Evolutionary conservation across 2,329 filamentous ascomycete species (phyloP), one percentile per base, ranked within the genome.

Genomic region (Ophiosphaerella narmari): DNA sequence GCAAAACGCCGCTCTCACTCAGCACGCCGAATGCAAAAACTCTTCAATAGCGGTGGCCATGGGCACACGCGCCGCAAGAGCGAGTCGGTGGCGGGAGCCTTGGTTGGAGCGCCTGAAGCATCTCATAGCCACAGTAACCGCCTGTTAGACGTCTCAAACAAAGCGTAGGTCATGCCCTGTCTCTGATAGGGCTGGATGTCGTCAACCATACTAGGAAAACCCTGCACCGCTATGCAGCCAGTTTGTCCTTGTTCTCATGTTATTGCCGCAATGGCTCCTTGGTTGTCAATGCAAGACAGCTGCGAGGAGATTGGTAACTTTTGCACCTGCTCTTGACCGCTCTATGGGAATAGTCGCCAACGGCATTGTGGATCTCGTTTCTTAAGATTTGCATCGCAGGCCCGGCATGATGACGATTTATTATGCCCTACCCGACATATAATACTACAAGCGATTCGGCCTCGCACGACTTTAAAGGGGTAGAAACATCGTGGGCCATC

Each of bases 381-480:
- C 52, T 51, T 52, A 52, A 55, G 50, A 52, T 40, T 29, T 46
- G 49, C 44, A n/a, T 43, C 38, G 46, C 33, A 38, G 47, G 46
- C 57, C 60, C 60, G 55, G 46, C 47, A 48, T 49, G 59, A 68
- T 66, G 63, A 64, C 63, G 63, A 63, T 46, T 52, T 47, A 32
- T 47, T 60, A 57, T 59, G 47, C 43, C 57, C 37, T 52, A 48
- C 60, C 58, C 52, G 57, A 50, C 46, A 60, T 57, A 63, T 59
- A 60, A 52, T 29, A 57, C 52, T 48, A 46, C 42, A 39, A 24
- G 33, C 39, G 40, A 45, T 53, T 37, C 48, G 38, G 42, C 42
- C 36, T 35, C 36, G 44, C 48, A 52, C 16, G 36, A 45, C 39
- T 45, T 43, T 56, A 60, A 60, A 63, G 57, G 63, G 63, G 59